These are phyloP conservation scores for Xylaria sp. DNA, from an alignment of 2,329 filamentous ascomycete genomes.

Conservation along the genomic window DNA sequence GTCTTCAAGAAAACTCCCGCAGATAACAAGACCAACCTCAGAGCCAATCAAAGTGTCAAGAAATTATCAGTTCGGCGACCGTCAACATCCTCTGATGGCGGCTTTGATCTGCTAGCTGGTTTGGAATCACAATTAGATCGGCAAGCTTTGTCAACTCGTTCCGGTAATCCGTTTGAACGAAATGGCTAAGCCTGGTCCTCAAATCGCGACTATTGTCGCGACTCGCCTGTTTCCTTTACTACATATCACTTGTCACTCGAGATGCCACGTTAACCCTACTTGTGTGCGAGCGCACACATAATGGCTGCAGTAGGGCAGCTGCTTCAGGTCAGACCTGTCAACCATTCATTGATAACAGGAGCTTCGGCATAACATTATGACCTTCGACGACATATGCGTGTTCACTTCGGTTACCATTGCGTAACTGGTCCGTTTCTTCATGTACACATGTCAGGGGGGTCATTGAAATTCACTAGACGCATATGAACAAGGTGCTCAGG, in stretches of 20 bases:
- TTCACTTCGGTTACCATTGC: background rate
- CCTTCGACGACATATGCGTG: background rate
- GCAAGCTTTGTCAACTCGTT: slow-evolving; percentile 30
- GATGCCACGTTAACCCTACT: background rate
- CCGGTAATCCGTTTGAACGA: background rate
- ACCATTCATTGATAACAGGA: background rate
- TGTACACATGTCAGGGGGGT: background rate
- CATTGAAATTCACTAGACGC: background rate
- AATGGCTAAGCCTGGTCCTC: background rate
- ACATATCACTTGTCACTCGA: background rate
- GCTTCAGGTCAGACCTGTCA: background rate
- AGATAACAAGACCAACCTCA: background rate
- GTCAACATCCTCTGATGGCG: slow-evolving; percentile 19
- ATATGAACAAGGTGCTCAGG: background rate
- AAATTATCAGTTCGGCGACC: background rate
- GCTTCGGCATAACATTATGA: background rate
- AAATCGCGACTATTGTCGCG: background rate
- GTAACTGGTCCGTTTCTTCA: background rate
- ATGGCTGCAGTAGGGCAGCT: background rate
- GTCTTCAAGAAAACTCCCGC: background rate
- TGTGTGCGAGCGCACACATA: background rate
- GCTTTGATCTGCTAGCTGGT: slow-evolving; percentile 45
- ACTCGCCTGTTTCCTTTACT: background rate
- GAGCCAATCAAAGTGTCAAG: background rate
- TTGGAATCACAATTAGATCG: slow-evolving; percentile 45